These are phyloP conservation scores for Botryotinia narcissicola DNA, from an alignment of 2,329 filamentous ascomycete species.

Conservation along the genomic window DNA sequence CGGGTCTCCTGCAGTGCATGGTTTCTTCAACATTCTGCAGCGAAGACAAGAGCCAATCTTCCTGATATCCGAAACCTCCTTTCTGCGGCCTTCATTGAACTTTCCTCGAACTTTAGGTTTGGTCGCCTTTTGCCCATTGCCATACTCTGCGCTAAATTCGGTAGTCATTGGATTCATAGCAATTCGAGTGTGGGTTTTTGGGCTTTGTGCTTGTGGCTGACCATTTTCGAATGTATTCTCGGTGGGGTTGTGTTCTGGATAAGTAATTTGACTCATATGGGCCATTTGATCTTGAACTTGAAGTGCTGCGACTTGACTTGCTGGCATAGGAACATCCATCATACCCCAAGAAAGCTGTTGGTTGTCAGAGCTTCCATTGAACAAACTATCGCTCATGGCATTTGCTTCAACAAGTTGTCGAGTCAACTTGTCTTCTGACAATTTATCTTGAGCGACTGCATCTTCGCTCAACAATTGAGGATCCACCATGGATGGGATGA, in stretches of 20 bases:
- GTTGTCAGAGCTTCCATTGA: constrained; percentile 25
- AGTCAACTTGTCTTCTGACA: constrained; percentile 28
- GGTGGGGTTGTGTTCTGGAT: constrained; percentile 26
- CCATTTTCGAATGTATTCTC: constrained; percentile 22
- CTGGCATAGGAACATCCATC: constrained; percentile 26
- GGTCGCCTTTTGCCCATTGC: constrained; percentile 33
- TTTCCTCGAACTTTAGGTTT: constrained; percentile 52
- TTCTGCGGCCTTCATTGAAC: constrained; percentile 57
- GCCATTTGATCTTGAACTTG: constrained; percentile 15
- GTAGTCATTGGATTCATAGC: constrained; percentile 35
- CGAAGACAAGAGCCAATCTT: constrained; percentile 65
- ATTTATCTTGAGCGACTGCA: constrained; percentile 24
- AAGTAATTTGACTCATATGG: constrained; percentile 26
- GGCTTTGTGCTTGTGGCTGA: constrained; percentile 6
- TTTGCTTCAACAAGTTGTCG: constrained; percentile 32
- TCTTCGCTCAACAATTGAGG: constrained; percentile 37
- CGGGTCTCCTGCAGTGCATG: constrained; percentile 61
- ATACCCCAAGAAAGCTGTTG: constrained; percentile 34
- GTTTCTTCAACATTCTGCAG: constrained; percentile 64
- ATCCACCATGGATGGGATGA: constrained; percentile 39
- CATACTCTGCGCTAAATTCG: constrained; percentile 39
- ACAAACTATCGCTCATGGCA: constrained; percentile 28
- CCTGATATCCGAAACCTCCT: constrained; percentile 63
- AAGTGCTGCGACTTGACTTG: constrained; percentile 11
- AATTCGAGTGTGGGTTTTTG: constrained; percentile 27